Evolutionary conservation across 768 basidiomycete species (phyloP).

Genomic region (Dioszegia hungarica): DNA sequence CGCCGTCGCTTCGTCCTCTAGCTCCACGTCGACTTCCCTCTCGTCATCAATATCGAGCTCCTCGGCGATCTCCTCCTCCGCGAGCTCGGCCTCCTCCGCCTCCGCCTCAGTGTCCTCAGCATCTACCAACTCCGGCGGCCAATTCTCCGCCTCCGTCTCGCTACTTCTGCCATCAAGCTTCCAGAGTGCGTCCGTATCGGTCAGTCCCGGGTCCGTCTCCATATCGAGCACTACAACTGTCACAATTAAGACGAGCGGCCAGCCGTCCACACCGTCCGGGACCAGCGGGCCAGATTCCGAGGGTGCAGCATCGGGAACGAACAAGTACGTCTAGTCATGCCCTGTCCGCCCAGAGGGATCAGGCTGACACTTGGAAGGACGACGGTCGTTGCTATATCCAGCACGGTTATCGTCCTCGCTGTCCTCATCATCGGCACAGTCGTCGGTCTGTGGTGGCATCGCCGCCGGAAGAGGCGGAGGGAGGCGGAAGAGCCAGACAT

Average conservation of each 20-base stretch:
- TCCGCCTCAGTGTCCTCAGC: background rate
- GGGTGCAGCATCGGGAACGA: background rate
- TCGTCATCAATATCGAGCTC: background rate
- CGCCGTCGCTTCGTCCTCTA: no score
- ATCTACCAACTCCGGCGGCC: background rate
- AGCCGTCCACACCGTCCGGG: background rate
- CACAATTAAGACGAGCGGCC: background rate
- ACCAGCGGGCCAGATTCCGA: background rate
- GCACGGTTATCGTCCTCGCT: conserved; percentile 27
- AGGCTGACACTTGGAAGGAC: conserved; percentile 3
- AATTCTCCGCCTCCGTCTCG: background rate
- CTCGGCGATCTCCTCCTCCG: background rate
- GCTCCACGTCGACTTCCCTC: no score
- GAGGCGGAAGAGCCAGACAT: background rate
- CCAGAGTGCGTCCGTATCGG: background rate
- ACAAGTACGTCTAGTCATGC: background rate
- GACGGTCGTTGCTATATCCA: conserved; percentile 26
- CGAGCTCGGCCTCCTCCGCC: conserved; percentile 3
- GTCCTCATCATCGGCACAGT: conserved; percentile 18
- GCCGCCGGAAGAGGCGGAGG: conserved; percentile 13
- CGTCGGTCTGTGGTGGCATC: conserved; percentile 15
- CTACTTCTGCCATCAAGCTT: background rate
- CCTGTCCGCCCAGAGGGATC: no score
- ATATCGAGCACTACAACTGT: background rate
- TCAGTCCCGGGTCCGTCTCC: background rate